A percentile compares a stretch with the other conserved stretches of the same genome.
These are phyloP conservation scores for Vitis vinifera DNA, from an alignment of 164 flowering plant species.

Conservation along the genomic window DNA sequence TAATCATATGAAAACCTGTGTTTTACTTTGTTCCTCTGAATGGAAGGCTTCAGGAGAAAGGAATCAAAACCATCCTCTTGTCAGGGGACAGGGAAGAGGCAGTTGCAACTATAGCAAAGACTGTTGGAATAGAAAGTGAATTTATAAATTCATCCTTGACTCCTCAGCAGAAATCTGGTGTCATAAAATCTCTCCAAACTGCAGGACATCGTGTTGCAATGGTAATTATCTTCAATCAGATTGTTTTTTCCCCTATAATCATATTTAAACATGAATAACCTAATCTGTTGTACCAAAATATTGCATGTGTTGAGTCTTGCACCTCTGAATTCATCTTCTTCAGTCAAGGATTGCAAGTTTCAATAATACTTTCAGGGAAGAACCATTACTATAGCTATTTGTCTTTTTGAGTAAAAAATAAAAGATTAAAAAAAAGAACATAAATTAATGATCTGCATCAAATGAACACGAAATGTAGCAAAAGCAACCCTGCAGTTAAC, in stretches of 20 bases:
- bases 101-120: conserved; percentile 81
- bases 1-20: conserved; percentile 2
- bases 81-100: conserved; percentile 99
- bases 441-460: background rate
- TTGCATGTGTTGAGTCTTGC: background rate
- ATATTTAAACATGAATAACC: background rate
- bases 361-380: background rate
- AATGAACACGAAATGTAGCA: background rate
- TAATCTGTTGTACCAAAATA: background rate
- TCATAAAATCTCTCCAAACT: conserved; percentile 63
- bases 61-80: conserved; percentile 70
- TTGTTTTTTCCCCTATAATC: background rate
- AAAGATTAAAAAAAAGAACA: background rate
- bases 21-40: conserved; percentile 8
- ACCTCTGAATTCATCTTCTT: background rate
- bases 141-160: conserved; percentile 61
- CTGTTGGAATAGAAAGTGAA: conserved; percentile 65
- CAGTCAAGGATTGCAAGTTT: background rate
- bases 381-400: background rate
- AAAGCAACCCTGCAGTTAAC: background rate
- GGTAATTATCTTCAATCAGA: conserved; percentile 41
- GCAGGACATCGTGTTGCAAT: conserved; percentile 84
- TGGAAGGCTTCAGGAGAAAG: conserved; percentile 69
- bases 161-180: conserved; percentile 69
- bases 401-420: background rate